Percentiles rank a stretch among this genome's conserved stretches.
These are phyloP conservation scores for Starmera amethionina DNA, from an alignment of 805 yeast genomes.

Conservation along the genomic window DNA sequence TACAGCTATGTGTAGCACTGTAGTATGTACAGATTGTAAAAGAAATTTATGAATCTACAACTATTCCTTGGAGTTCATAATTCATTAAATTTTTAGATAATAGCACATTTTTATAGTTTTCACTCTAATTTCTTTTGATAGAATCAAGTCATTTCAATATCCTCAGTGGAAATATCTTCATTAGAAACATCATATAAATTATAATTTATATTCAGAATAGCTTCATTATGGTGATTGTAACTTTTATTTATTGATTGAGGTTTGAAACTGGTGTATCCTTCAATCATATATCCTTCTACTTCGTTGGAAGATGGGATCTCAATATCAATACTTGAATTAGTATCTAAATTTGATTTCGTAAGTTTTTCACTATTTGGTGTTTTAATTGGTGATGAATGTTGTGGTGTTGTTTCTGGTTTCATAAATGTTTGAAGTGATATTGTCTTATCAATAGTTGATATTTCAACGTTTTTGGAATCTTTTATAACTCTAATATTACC, in stretches of 20 bases:
- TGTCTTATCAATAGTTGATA: slow-evolving; percentile 11
- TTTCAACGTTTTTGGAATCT: slow-evolving; percentile 8
- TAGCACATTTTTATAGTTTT: too few species aligned
- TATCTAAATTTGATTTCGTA: background rate
- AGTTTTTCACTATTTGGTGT: background rate
- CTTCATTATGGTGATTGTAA: slow-evolving; percentile 14
- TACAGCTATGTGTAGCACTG: too few species aligned
- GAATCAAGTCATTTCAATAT: slow-evolving; percentile 14
- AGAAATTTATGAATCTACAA: too few species aligned
- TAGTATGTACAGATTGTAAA: too few species aligned
- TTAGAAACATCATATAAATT: slow-evolving; percentile 14
- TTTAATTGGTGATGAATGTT: background rate
- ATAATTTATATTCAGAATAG: slow-evolving; percentile 16
- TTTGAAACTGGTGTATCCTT: slow-evolving; percentile 9
- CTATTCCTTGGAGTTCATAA: background rate
- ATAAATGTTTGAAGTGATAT: slow-evolving; percentile 7
- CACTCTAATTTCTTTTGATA: too few species aligned
- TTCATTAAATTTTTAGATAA: too few species aligned
- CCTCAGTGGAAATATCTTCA: slow-evolving; percentile 12
- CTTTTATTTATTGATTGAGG: slow-evolving; percentile 11
- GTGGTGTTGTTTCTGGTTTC: background rate
- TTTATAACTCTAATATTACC: slow-evolving; percentile 13
- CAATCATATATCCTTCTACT: slow-evolving; percentile 17
- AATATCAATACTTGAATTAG: slow-evolving; percentile 1
- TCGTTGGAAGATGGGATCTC: slow-evolving; percentile 13